Evolutionary conservation across 176 grass and related monocot genomes (phyloP).

Genomic region (Leersia perrieri): DNA sequence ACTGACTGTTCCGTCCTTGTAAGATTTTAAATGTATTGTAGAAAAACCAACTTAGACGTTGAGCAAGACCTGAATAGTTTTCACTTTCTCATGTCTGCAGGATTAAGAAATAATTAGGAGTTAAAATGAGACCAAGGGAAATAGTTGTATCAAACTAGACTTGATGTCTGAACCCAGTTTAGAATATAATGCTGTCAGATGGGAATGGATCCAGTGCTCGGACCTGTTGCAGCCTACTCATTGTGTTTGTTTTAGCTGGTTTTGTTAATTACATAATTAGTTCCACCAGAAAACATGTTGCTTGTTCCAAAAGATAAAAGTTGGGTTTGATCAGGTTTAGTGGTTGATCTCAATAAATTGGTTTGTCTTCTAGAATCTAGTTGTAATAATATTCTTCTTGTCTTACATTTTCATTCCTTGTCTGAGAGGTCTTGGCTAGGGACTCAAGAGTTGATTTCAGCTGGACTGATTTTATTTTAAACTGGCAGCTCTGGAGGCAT

Average conservation of each 20-base stretch:
- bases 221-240: not conserved
- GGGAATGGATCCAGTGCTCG: not conserved
- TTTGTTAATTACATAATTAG: conserved; percentile 9
- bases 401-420: not conserved
- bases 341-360: not conserved
- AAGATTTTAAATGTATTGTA: not conserved
- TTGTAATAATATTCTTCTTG: not conserved
- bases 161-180: no score
- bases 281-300: not conserved
- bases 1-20: not conserved
- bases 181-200: not conserved
- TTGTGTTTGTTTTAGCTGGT: not conserved
- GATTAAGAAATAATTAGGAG: no score
- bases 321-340: not conserved
- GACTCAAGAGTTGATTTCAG: not conserved
- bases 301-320: not conserved
- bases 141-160: no score
- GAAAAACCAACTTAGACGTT: not conserved
- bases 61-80: no score
- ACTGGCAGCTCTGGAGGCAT: conserved; percentile 61
- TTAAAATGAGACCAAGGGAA: no score
- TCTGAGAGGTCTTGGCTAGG: not conserved
- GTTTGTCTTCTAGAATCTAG: not conserved
- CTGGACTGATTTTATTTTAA: conserved; percentile 13
- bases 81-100: no score